Percentiles rank a stretch among this genome's conserved stretches.
Evolutionary conservation across 495 filamentous ascomycete species (phyloP).

Genomic region (Talaromyces borbonicus): DNA sequence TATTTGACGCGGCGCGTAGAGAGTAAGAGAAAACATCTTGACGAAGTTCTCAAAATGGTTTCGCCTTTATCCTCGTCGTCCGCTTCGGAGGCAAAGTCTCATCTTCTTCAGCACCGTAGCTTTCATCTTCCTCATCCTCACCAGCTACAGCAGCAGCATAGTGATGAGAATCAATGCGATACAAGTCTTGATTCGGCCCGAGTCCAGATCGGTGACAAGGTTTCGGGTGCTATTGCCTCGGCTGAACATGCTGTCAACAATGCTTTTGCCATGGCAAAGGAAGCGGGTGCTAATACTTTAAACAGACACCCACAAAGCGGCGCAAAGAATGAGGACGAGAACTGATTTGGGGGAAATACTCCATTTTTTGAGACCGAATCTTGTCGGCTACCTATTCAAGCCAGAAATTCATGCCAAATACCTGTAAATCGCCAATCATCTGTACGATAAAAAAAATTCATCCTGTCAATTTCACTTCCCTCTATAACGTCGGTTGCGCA

Average conservation of each 20-base stretch:
- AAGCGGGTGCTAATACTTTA: background rate
- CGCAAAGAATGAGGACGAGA: background rate
- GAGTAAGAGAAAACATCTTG: slow-evolving; percentile 23
- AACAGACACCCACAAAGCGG: background rate
- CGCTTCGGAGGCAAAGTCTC: no score
- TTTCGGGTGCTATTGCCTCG: slow-evolving; percentile 8
- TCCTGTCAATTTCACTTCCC: no score
- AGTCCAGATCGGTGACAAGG: slow-evolving; percentile 12
- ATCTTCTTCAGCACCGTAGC: no score
- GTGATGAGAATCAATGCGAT: background rate
- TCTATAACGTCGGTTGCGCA: no score
- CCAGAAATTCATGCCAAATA: no score
- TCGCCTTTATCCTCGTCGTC: background rate
- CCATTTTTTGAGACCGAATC: no score
- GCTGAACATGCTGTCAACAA: slow-evolving; percentile 14
- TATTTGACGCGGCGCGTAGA: slow-evolving; percentile 55
- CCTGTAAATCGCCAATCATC: no score
- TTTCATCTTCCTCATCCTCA: no score
- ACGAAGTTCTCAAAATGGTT: slow-evolving; percentile 32
- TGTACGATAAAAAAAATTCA: no score
- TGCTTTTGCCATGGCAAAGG: slow-evolving; percentile 5
- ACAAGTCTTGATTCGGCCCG: background rate
- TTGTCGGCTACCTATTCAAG: no score
- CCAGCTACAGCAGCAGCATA: background rate
- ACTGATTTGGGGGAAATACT: no score